Evolutionary conservation across 176 grass and related monocot genomes (phyloP), one percentile per base, ranked within the genome.

Genomic region (Musa troglodytarum): DNA sequence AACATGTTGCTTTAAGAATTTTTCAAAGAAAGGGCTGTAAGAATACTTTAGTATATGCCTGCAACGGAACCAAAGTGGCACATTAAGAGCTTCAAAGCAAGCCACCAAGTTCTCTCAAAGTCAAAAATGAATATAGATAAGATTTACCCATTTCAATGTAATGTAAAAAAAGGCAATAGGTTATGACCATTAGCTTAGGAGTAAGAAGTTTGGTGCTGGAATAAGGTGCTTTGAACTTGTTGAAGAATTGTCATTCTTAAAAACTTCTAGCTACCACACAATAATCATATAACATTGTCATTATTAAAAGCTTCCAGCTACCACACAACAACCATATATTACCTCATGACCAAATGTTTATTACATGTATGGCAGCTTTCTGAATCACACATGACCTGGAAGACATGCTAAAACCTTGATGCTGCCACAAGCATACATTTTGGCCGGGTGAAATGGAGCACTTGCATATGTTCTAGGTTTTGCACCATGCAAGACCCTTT

Each of bases 41-140:
- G 53, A 66, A 15, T 74, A 52, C 9, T 25, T 80, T 62, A 76
- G 20, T 85, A 63, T 80, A 59, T 29, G 72, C 83, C 77, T 50
- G 77, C 83, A 85, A 85, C 53, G 29, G 71, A 84, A 85, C 77
- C 63, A 69, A 84, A 80, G 67, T 69, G 53, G n/a, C 83, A 80
- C 50, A 79, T 57, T 64, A 57, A 57, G 54, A 57, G 54, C 12
- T 57, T 15, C 2, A 17, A 57, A 13, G 66, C 10, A 71, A 80
- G 71, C 77, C 63, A 75, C 59, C 34, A 20, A 64, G 77, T 80
- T 80, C 71, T 85, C 71, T 85, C 71, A 85, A 74, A 79, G 77
- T 54, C 34, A 65, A 43, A 43, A 6, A 5, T 6, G 34, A 43
- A 6, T 43, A 43, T 6, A 43, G 4, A 43, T 3, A 43, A 43